Evolutionary conservation across 768 basidiomycete genomes (phyloP), one percentile per base, ranked within the genome.

Genomic region (Hypsizygus marmoreus): DNA sequence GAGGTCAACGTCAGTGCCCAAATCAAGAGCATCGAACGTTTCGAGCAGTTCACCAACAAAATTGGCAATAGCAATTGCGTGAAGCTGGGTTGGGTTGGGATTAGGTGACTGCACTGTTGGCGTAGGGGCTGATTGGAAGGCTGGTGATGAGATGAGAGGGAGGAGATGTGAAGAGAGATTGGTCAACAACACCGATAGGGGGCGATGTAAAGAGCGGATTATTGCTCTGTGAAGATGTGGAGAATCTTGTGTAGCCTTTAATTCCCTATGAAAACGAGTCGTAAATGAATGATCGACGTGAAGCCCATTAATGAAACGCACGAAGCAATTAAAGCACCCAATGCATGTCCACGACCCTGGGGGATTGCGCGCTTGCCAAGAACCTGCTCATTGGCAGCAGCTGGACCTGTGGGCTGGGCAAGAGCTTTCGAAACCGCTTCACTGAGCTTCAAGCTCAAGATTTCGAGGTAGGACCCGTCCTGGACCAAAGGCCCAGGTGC

Each of bases 361-460:
- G 90, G 88, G 50, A 91, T 78, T 10, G 87, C 83, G 26, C 81
- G 77, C 55, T 77, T 86, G 20, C 88, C 88, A 33, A 69, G 68
- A n/a, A 88, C 62, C 30, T 74, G 63, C 49, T 89, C 88, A 44
- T 63, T 66, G 9, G 72, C 63, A 36, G 65, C 54, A 13, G 75
- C 74, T 16, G 82, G 72, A 20, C 82, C 81, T 2, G 72, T 57
- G 11, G 88, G 85, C 53, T 84, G 84, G 16, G 77, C 73, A 39
- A 91, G 71, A 3, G 88, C 84, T 66, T 79, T 88, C 43, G 87
- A 86, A 11, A 89, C 86, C 0, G 86, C 88, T 64, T 92, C 90
- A 58, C 84, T 89, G 34, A 92, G 71, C 60, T 86, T 89, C 44
- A 90, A 71, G 54, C 83, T 76, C 34, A 91, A 77, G 47, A 82